Base-by-base conservation (phyloP, 1,284 basidiomycete species). In the Malassezia arunalokei region DNA sequence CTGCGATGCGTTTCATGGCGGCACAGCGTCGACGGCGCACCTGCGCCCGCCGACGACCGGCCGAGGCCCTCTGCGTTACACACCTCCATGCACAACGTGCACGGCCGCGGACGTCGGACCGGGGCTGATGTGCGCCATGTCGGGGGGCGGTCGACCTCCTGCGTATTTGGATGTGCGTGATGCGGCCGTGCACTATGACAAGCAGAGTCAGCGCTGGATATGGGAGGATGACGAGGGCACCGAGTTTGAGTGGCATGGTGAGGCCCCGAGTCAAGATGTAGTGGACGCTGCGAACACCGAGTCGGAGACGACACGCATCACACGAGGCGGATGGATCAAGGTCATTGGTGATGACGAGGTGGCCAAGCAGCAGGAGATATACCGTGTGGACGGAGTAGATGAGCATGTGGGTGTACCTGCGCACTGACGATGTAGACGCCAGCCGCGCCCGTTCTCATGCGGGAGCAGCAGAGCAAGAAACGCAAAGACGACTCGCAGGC, bases 361-460 rank as follows among this genome's bases (percentile, higher is more conserved):
- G 57, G 82, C 82, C 66, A 82, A 82, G 33, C 90, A 95, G 71
- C 91, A 94, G 75, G 87, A 86, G 3, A 88, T 87, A 2, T 95
- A 95, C 75, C 84, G 87, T 3, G 78, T 95, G 1, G 79, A 78
- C 29, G 91, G 89, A 12, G 86, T 94, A 6, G 87, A 95, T 70
- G 89, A 95, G 77, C 81, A 83, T 76, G 88, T 87, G 71, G 49
- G 58, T 59, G 42, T 41, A 47, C 8, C 28, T 55, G 12, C 48
- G 54, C 37, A 51, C 64, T 28, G 51, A 62, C 7, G 20, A 24
- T 53, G 54, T 15, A 52, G 60, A 20, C 52, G 54, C 44, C 47
- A 30, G 11, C 60, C 43, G 49, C 63, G 47, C 54, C 62, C 43
- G 39, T 53, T 9, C 15, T 62, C 3, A 41, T 37, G 27, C 45